Evolutionary conservation across 805 yeast genomes (phyloP).

Genomic region (Lipomyces mesembrius): DNA sequence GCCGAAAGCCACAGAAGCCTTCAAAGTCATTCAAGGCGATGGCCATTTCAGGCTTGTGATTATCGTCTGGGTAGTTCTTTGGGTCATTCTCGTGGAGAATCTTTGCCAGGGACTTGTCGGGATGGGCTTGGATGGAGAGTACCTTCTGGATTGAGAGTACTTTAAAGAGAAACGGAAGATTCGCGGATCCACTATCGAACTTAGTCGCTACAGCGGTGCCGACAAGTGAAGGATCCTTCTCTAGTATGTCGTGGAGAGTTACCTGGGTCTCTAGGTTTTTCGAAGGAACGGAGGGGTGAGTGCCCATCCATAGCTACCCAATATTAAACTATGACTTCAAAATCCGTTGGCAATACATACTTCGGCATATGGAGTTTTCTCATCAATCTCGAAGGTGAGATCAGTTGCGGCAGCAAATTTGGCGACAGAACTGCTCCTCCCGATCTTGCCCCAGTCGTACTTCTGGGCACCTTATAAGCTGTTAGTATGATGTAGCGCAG

Average conservation of each 20-base stretch:
- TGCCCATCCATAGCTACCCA: constrained; percentile 89
- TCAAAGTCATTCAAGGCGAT: constrained; percentile 94
- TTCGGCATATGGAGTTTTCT: constrained; percentile 89
- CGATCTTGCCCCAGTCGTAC: constrained; percentile 60
- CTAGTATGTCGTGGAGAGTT: constrained; percentile 69
- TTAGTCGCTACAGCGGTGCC: constrained; percentile 62
- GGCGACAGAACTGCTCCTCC: constrained; percentile 84
- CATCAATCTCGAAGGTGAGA: constrained; percentile 65
- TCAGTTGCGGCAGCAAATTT: constrained; percentile 76
- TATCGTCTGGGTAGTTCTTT: constrained; percentile 88
- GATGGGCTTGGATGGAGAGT: constrained; percentile 95
- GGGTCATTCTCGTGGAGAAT: constrained; percentile 83
- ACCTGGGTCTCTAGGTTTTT: constrained; percentile 58
- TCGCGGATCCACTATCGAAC: constrained; percentile 64
- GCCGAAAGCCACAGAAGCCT: constrained; percentile 98
- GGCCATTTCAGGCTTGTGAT: constrained; percentile 99
- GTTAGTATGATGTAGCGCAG: not conserved
- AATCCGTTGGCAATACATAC: constrained; percentile 19
- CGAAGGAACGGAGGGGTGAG: constrained; percentile 92
- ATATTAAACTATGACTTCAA: not conserved
- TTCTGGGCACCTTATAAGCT: constrained; percentile 28
- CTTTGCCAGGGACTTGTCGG: constrained; percentile 83
- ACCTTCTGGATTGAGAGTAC: constrained; percentile 78
- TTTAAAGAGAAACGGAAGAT: constrained; percentile 90
- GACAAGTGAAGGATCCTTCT: constrained; percentile 61